These are phyloP conservation scores for Metroxylon sagu DNA, from an alignment of 176 grass and related monocot genomes.

Conservation along the genomic window DNA sequence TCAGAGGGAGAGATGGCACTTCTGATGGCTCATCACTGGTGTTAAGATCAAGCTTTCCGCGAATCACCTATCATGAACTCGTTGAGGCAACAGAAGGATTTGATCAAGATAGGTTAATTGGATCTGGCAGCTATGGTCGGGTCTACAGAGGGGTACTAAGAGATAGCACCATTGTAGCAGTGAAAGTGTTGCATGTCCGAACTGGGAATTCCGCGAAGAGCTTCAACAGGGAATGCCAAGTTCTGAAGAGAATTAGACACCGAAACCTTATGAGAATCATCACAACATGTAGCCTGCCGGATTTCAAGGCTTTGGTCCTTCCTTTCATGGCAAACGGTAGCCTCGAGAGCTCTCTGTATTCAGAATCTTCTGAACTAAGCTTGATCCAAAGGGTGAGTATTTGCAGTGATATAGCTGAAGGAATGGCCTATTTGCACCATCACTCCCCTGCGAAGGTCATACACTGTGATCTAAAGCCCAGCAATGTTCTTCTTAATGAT, in stretches of 20 bases:
- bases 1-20: conserved; percentile 17
- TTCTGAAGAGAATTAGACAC: conserved; percentile 86
- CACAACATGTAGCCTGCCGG: conserved; percentile 75
- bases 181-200: conserved; percentile 89
- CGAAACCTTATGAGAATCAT: conserved; percentile 91
- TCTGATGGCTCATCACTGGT: conserved; percentile 42
- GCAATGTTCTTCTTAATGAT: conserved; percentile 45
- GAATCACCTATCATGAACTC: conserved; percentile 72
- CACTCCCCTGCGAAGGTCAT: conserved; percentile 34
- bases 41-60: conserved; percentile 69
- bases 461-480: conserved; percentile 48
- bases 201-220: conserved; percentile 79
- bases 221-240: conserved; percentile 83
- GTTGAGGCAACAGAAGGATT: conserved; percentile 68
- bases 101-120: conserved; percentile 39
- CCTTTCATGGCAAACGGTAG: conserved; percentile 95
- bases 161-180: conserved; percentile 64
- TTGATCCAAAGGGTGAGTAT: conserved; percentile 32
- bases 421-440: conserved; percentile 41
- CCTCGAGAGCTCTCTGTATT: conserved; percentile 71
- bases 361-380: conserved; percentile 41
- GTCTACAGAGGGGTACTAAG: conserved; percentile 63
- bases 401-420: conserved; percentile 33
- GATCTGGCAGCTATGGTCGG: conserved; percentile 69
- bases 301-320: conserved; percentile 93